Percentiles rank a stretch among this genome's conserved stretches.
Evolutionary conservation across 176 grass and related monocot genomes (phyloP).

Genomic region (Otatea glauca): DNA sequence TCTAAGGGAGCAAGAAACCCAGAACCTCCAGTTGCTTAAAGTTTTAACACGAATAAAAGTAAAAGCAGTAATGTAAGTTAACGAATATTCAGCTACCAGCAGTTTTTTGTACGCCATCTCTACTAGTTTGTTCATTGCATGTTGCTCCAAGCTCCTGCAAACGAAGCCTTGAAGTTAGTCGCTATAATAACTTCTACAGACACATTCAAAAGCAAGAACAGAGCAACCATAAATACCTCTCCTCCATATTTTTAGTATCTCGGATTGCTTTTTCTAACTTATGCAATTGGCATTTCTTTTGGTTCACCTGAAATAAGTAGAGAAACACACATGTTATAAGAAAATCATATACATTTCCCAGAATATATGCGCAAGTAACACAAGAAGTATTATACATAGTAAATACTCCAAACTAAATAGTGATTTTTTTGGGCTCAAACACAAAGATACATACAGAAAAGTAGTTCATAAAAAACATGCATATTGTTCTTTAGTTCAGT

Average conservation of each 20-base stretch:
- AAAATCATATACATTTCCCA: conserved; percentile 27
- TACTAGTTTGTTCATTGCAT: conserved; percentile 74
- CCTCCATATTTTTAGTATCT: conserved; percentile 61
- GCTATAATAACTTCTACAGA: conserved; percentile 11
- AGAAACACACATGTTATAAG: conserved; percentile 27
- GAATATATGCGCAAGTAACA: conserved; percentile 15
- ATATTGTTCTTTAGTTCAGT: neutral
- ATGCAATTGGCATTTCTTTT: conserved; percentile 54
- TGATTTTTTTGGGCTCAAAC: no score
- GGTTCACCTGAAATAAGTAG: conserved; percentile 51
- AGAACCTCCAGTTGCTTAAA: conserved; percentile 6
- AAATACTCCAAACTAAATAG: neutral
- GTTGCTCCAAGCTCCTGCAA: conserved; percentile 62
- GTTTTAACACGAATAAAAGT: conserved; percentile 14
- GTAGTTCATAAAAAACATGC: neutral
- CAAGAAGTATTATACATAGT: neutral
- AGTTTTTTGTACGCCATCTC: conserved; percentile 68
- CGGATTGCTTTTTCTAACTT: conserved; percentile 62
- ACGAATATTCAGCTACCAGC: conserved; percentile 58
- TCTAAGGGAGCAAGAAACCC: neutral
- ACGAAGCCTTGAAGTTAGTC: conserved; percentile 36
- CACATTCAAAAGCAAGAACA: conserved; percentile 10
- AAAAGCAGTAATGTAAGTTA: conserved; percentile 18
- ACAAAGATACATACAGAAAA: neutral
- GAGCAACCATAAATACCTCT: conserved; percentile 55